phyloP scores from a whole-genome alignment of 805 yeast genomes.

The Priceomyces medius region DNA sequence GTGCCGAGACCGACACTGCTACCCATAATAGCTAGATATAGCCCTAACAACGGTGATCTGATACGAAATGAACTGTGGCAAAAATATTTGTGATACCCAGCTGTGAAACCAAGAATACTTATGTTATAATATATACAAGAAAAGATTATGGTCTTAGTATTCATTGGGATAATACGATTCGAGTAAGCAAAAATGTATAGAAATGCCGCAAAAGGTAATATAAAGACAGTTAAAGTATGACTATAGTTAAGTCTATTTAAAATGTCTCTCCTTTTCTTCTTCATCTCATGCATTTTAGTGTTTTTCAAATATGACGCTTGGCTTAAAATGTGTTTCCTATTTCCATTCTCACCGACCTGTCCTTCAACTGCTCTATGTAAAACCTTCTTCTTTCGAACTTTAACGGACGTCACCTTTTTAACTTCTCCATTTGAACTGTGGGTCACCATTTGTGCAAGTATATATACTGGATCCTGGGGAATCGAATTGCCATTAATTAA shows the following conservation, averaged over 20 bases:
- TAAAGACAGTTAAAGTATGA: constrained; percentile 30
- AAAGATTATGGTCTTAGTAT: constrained; percentile 26
- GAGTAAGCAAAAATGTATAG: constrained; percentile 32
- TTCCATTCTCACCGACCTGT: constrained; percentile 5
- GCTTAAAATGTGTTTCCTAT: constrained; percentile 14
- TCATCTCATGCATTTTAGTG: constrained; percentile 33
- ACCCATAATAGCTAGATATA: constrained; percentile 59
- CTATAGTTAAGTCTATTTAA: constrained; percentile 37
- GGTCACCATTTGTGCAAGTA: too few relatives aligned
- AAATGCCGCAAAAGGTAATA: constrained; percentile 32
- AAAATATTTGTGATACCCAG: constrained; percentile 44
- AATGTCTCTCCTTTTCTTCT: constrained; percentile 35
- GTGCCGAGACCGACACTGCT: constrained; percentile 76
- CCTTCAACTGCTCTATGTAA: constrained; percentile 1
- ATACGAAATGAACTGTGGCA: constrained; percentile 40
- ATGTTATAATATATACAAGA: constrained; percentile 31
- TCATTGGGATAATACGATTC: constrained; percentile 25
- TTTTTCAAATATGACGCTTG: constrained; percentile 27
- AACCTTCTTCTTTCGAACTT: constrained; percentile 23
- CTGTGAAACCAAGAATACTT: constrained; percentile 40
- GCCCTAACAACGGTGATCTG: constrained; percentile 34
- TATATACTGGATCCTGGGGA: too few relatives aligned
- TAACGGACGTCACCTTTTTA: too few relatives aligned
- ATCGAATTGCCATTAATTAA: not conserved
- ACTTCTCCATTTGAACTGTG: constrained; percentile 1